Base-by-base conservation (phyloP, 371 early-diverging fungal species). In the Zancudomyces culisetae region DNA sequence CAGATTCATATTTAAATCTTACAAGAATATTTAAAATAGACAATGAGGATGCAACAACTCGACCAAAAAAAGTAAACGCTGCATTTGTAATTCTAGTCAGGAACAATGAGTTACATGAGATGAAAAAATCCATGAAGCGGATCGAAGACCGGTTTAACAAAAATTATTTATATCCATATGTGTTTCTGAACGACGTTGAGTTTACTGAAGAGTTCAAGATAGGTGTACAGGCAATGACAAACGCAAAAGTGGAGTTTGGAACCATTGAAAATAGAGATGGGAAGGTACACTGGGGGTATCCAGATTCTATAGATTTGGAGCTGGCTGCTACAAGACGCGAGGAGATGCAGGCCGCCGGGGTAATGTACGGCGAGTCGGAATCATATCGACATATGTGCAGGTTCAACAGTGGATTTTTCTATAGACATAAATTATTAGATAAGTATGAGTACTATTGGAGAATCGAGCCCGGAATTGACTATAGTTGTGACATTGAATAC, bases 161-260 rank as follows among this genome's bases (percentile, higher is more conserved):
- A 41, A 77, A 76, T 27, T 87, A 76, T 66, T 69, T 80, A 53
- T 97, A 97, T 64, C 93, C 95, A 0, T 96, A 93, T 63, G 80
- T 97, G 27, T 86, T 85, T 56, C 69, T 88, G 52, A 90, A 87
- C 66, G 85, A 97, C 60, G 73, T 72, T 42, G 80, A 80, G 2
- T 91, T 90, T 57, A 80, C 79, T 0, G 78, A 74, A 18, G 82
- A 83, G 20, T 97, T 96, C 54, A 77, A 67, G 21, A 64, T 68
- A 6, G 64, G 61, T 0, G 78, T 78, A 18, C 57, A 64, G 0
- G 72, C 74, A 55, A 57, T 80, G 59, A 81, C 81, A 6, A 68
- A 60, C 1, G 74, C 76, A 6, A 60, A 71, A 18, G 55, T 60
- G 42, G 53, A 55, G 4, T 66, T 47, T 42, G 90, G 83, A 27